Evolutionary conservation across 345 rosid species (phyloP).

Genomic region (Gossypium ekmanianum): DNA sequence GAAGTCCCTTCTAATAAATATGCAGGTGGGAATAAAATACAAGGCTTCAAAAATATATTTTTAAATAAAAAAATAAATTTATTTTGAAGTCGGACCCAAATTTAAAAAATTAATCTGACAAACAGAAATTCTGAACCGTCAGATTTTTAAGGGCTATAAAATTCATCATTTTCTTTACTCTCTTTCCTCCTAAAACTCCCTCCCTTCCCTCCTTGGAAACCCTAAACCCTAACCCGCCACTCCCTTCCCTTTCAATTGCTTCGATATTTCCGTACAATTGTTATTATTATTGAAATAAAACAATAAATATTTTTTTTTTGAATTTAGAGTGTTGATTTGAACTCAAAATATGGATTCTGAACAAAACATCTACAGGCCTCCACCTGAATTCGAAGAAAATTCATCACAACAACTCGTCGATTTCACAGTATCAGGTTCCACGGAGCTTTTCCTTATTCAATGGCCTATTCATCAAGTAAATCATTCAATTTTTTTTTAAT

Average conservation of each 20-base stretch:
- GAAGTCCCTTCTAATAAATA: too few relatives aligned
- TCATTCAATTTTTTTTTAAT: not conserved
- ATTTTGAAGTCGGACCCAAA: rapidly evolving
- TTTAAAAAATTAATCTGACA: too few relatives aligned
- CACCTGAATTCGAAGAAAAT: conserved; percentile 40
- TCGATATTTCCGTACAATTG: not conserved
- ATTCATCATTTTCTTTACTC: not conserved
- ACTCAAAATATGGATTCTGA: conserved; percentile 7
- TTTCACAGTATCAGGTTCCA: conserved; percentile 27
- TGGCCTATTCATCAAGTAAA: conserved; percentile 61
- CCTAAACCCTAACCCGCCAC: not conserved
- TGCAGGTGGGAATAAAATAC: rapidly evolving
- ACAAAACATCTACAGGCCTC: conserved; percentile 33
- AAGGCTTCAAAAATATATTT: too few relatives aligned
- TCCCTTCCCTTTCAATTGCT: not conserved
- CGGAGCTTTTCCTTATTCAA: conserved; percentile 83
- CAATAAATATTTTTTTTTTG: not conserved
- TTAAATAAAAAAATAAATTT: too few relatives aligned
- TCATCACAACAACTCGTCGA: conserved; percentile 39
- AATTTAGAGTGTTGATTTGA: not conserved
- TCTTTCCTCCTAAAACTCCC: not conserved
- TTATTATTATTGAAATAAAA: too few relatives aligned
- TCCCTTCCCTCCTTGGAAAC: not conserved
- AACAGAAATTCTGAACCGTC: not conserved
- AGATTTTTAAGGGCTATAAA: not conserved